A percentile compares a stretch with the other conserved stretches of the same genome.
phyloP scores from a whole-genome alignment of 163 green algal genomes.

The Scenedesmus sp. region DNA sequence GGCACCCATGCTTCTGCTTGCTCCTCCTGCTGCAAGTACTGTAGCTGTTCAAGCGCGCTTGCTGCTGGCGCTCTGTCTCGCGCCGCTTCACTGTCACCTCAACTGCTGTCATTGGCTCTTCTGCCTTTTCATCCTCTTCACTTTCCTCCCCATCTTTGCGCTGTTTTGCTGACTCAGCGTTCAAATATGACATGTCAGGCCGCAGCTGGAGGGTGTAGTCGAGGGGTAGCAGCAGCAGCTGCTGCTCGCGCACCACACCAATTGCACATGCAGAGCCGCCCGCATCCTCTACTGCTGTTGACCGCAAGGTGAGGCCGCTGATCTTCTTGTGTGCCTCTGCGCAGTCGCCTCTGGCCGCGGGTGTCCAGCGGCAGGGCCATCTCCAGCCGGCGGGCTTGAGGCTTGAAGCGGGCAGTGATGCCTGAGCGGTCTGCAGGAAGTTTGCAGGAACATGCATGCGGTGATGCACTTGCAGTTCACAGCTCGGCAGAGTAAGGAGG shows the following conservation, averaged over 20 bases:
- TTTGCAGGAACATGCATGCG: background rate
- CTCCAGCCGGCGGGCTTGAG: conserved; percentile 77
- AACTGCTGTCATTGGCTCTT: conserved; percentile 51
- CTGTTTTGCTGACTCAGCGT: conserved; percentile 55
- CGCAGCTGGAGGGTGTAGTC: conserved; percentile 84
- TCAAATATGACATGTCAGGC: conserved; percentile 77
- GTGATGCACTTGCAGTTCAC: background rate
- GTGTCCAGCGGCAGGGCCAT: conserved; percentile 79
- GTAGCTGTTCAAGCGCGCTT: conserved; percentile 82
- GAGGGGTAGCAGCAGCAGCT: conserved; percentile 74
- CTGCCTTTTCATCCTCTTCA: conserved; percentile 55
- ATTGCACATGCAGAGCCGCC: conserved; percentile 16
- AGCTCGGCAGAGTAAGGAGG: background rate
- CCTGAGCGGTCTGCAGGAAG: conserved; percentile 8
- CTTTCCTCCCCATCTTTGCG: conserved; percentile 58
- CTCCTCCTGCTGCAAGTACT: conserved; percentile 84
- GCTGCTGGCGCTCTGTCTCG: conserved; percentile 89
- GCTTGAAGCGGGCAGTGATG: conserved; percentile 66
- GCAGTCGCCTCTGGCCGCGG: conserved; percentile 56
- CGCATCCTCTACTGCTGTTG: conserved; percentile 62
- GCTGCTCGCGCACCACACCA: conserved; percentile 31
- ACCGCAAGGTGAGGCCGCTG: conserved; percentile 29
- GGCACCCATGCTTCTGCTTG: conserved; percentile 81
- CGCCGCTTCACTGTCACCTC: conserved; percentile 86
- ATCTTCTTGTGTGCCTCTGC: conserved; percentile 29